These are phyloP conservation scores for Datura wrightii DNA, from an alignment of 257 asterid genomes.

Conservation along the genomic window DNA sequence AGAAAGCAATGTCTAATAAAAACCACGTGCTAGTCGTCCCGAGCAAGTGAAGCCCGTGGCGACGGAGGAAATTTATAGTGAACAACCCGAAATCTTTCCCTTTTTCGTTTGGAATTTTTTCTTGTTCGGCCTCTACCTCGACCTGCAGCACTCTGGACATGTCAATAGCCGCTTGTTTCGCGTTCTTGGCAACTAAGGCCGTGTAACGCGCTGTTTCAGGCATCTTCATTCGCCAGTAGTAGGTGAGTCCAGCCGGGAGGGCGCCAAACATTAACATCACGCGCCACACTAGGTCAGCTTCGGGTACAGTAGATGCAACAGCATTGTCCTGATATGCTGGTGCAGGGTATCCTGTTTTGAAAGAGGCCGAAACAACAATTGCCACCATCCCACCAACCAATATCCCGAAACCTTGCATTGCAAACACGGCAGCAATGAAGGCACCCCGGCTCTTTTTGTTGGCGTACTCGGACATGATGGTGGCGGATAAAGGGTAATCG, in stretches of 20 bases:
- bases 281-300: slow-evolving; percentile 31
- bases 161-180: slow-evolving; percentile 20
- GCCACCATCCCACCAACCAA: slow-evolving; percentile 33
- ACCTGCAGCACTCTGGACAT: slow-evolving; percentile 32
- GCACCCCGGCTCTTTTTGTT: slow-evolving; percentile 28
- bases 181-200: slow-evolving; percentile 29
- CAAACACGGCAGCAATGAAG: slow-evolving; percentile 28
- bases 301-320: slow-evolving; percentile 15
- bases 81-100: slow-evolving; percentile 31
- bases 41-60: slow-evolving; percentile 53
- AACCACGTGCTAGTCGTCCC: slow-evolving; percentile 57
- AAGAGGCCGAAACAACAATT: neutral
- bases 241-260: slow-evolving; percentile 28
- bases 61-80: slow-evolving; percentile 34
- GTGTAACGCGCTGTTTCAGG: slow-evolving; percentile 35
- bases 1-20: slow-evolving; percentile 52
- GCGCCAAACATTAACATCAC: slow-evolving; percentile 27
- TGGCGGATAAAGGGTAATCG: slow-evolving; percentile 32
- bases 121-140: neutral
- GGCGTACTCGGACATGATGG: slow-evolving; percentile 30
- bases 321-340: neutral
- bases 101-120: neutral
- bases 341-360: slow-evolving; percentile 30
- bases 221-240: slow-evolving; percentile 39
- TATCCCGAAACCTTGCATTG: slow-evolving; percentile 37